Percentiles rank a stretch among this genome's conserved stretches.
phyloP scores from a whole-genome alignment of 768 basidiomycete species.

The Strobilomyces echinocephalus region DNA sequence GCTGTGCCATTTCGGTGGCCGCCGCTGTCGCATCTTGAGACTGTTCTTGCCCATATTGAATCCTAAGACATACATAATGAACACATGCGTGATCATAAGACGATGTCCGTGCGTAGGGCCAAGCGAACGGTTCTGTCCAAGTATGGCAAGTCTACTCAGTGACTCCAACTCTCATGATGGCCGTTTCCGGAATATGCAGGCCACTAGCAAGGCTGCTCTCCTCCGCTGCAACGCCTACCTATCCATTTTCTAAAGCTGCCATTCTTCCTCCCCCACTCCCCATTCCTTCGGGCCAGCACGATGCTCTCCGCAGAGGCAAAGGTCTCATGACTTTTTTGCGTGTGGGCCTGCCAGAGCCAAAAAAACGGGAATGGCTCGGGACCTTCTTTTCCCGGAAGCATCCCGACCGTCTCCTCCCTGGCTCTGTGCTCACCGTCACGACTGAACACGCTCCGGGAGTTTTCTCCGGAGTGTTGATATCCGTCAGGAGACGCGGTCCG shows the following conservation, averaged over 20 bases:
- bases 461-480: constrained; percentile 88
- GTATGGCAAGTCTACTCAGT: constrained; percentile 11
- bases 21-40: constrained; percentile 17
- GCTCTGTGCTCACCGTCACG: constrained; percentile 80
- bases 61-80: constrained; percentile 30
- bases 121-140: not conserved
- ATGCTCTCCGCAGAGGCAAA: constrained; percentile 57
- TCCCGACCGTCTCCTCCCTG: constrained; percentile 64
- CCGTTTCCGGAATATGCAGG: constrained; percentile 6
- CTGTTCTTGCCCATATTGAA: constrained; percentile 22
- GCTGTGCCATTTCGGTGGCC: constrained; percentile 9
- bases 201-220: constrained; percentile 23
- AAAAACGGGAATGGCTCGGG: constrained; percentile 64
- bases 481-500: constrained; percentile 74
- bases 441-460: constrained; percentile 72
- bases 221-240: constrained; percentile 27
- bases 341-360: constrained; percentile 57
- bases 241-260: constrained; percentile 73
- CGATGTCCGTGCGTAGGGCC: not conserved
- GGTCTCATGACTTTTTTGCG: constrained; percentile 75
- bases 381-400: constrained; percentile 71
- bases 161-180: constrained; percentile 8
- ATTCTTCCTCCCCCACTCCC: constrained; percentile 47
- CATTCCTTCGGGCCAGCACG: constrained; percentile 33
- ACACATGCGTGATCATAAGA: not conserved